Evolutionary conservation across 129 eudicot species (phyloP), one percentile per base, ranked within the genome.

Genomic region (Scalesia atractyloides): DNA sequence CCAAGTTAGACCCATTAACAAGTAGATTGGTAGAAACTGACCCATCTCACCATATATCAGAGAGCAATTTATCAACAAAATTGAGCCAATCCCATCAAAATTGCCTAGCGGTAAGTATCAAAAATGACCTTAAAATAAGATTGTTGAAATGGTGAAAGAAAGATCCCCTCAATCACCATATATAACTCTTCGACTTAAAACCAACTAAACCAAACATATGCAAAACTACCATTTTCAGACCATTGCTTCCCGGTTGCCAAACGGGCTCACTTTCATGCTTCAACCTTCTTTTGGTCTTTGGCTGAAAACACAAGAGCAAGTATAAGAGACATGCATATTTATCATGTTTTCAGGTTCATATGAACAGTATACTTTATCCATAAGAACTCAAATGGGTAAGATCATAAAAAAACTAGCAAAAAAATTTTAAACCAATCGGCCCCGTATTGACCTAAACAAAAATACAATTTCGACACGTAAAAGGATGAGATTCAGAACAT

Each of bases 261-360:
- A 41, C 53, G 8, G 7, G 52, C 16, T 87, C 76, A 88, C 66
- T 86, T 91, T 73, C 95, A 85, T 69, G 85, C 86, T 86, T 91
- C 97, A 9, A 49, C 76, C 81, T 91, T 91, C 95, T 91, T 91
- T 73, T 81, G 89, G 33, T 91, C 97, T 79, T 84, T 91, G 56
- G 97, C 97, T 90, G 95, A 16, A 66, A 68, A 61, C 30, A 50
- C 7, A 13, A 69, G 19, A 68, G 9, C 54, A 61, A 2, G 46
- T 36, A 63, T 69, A 69, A 41, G 51, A 17, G 48, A 67, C 3
- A 62, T 1, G 47, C 41, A 16, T 2, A 10, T 15, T 5, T 3
- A 56, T 34, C 6, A 5, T 19, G 30, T 41, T 56, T 46, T 11
- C 34, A 48, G 74, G 18, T 49, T 39, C 34, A 30, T 30, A 30